Base-by-base conservation (phyloP, 306 rosid species). In the Vicia faba region DNA sequence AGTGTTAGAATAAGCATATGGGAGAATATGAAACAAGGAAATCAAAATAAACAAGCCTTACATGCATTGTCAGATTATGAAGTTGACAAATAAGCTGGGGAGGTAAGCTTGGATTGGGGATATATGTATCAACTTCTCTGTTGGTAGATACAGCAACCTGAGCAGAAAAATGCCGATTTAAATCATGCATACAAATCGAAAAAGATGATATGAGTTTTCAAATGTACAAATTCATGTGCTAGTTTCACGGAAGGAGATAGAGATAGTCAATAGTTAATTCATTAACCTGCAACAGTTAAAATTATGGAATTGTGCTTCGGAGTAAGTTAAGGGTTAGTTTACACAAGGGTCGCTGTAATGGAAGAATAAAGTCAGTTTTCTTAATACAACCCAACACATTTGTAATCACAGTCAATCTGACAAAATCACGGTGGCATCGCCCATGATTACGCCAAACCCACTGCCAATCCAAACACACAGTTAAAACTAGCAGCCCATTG, bases 41-140 rank as follows among this genome's bases (percentile, higher is more conserved):
- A 50, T 10, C 15, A 67, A 65, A 44, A 69, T 29, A 66, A 72
- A 61, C 61, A 61, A 73, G 78, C 78, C 87, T 85, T 84, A 92
- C 98, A 70, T 89, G 98, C 98, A 92, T 92, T 23, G 96, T 92
- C 80, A 92, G 69, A 66, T 89, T 92, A 79, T 89, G 96, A 75
- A 92, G 98, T 74, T 92, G 98, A 69, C 98, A 92, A 64, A 87
- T 78, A 61, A 92, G 98, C 66, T 92, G 98, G 2, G 85, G 83
- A 36, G 85, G 78, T 59, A 78, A 74, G 66, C 80, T 78, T 66
- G 85, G 83, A 76, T 74, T 81, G 31, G 85, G 83, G 11, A 78
- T 78, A 29, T 81, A 82, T 36, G 72, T 79, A 70, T 81, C 85
- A 57, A 81, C 82, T 72, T 78, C 81, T 76, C 70, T 79, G 84